Base-by-base conservation (phyloP, 768 basidiomycete genomes). In the Xerocomus potaroensis region DNA sequence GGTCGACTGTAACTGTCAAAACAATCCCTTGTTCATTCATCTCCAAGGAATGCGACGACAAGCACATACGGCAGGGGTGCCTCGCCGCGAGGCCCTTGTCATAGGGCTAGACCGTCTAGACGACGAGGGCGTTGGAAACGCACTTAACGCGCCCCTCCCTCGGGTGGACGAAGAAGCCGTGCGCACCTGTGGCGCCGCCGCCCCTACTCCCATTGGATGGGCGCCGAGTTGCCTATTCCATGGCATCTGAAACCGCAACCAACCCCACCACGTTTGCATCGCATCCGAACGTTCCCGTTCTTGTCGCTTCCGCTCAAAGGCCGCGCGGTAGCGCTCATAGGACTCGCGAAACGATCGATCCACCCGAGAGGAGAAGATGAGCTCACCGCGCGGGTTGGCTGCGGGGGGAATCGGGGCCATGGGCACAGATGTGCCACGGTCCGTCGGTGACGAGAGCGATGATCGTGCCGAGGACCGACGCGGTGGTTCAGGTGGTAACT, bases 331-430 rank as follows among this genome's bases (percentile, higher is more conserved):
- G 14, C 91, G 79, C 65, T 97, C 94, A 68, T 99, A 99, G 0
- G 85, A 78, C 45, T 98, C 96, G 19, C 88, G 75, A 65, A 98
- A 98, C 16, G 66, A 59, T 42, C 77, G 76, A 49, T 90, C 86
- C 16, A 99, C 86, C 37, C 89, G 82, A 10, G 85, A 89, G 3
- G 89, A 92, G 69, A 99, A 96, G 45, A 98, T 96, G 49, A 99
- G 81, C 62, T 99, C 96, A 41, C 96, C 95, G 12, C 94, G 84
- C 3, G 95, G 93, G 65, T 92, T 96, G 23, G 74, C 73, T 12
- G 91, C 77, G 1, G 92, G 91, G 3, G 93, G 92, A 33, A 96
- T 94, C n/a, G 90, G 80, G 34, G 68, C 54, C 32, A 63, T 60
- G 41, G 77, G 77, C 21, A 77, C 67, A 23, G 79, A 74, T 6